Base-by-base conservation (phyloP, 306 rosid genomes). In the Amphicarpaea edgeworthii region DNA sequence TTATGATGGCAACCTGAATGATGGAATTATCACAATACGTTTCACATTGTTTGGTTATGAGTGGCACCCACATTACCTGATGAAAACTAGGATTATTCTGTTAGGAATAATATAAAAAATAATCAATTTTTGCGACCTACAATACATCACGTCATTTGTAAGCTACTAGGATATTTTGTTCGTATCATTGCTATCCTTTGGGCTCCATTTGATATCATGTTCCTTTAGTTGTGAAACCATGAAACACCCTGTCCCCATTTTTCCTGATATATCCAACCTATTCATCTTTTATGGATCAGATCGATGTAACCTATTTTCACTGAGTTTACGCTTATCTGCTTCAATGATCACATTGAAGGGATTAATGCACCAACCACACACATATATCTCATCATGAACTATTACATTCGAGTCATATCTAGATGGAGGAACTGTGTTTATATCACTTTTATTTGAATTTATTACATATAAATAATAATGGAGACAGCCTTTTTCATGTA, bases 181-280 rank as follows among this genome's bases (percentile, higher is more conserved):
- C 59, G 32, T 61, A 37, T 81, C 32, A 79, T 79, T 72, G 66
- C 64, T 62, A 73, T 34, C 77, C 20, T 2, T 21, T n/a, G 74
- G 82, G 77, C 42, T 81, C 72, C 79, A 69, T 57, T 17, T 67
- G 66, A 46, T 60, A n/a, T 71, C 45, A 40, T 81, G 86, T 81
- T 72, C 45, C 72, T 58, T 74, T 28, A 43, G 57, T 30, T 65
- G 42, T 61, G 62, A 16, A 64, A 61, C 10, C 75, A 26, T 54
- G 67, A 41, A 63, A 32, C 26, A 47, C 68, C 72, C 0, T 65
- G 79, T 54, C 68, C 40, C 63, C 9, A 19, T 15, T 51, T 72
- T 72, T 71, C 68, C 11, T 72, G 47, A 79, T 51, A 63, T 51
- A 38, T 26, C 23, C 51, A 47, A 32, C 67, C 26, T 61, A 5